Evolutionary conservation across 2,329 filamentous ascomycete species (phyloP).

Genomic region (Aspergillus clavatus): DNA sequence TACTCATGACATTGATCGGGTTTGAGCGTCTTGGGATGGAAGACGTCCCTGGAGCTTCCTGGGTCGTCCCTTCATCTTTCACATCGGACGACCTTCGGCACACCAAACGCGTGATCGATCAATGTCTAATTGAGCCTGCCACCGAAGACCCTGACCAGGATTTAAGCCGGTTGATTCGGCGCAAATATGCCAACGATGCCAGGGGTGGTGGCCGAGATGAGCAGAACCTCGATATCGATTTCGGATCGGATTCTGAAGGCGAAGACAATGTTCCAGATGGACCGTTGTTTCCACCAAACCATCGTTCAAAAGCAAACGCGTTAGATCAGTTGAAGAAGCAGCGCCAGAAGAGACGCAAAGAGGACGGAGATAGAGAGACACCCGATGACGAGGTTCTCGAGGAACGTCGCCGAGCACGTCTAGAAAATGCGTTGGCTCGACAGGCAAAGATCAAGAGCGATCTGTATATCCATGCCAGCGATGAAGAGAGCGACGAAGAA

Average conservation of each 20-base stretch:
- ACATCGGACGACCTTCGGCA: conserved; percentile 63
- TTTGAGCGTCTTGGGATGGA: conserved; percentile 62
- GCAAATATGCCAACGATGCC: conserved; percentile 52
- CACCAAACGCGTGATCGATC: conserved; percentile 66
- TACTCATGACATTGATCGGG: conserved; percentile 73
- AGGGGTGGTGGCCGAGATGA: conserved; percentile 27
- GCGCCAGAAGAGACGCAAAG: conserved; percentile 48
- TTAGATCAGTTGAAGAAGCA: conserved; percentile 57
- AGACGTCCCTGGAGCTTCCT: conserved; percentile 69
- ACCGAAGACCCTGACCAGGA: conserved; percentile 69
- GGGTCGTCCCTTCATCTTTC: conserved; percentile 68
- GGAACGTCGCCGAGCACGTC: conserved; percentile 57
- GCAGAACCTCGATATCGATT: conserved; percentile 49
- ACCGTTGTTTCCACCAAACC: conserved; percentile 60
- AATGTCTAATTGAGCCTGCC: conserved; percentile 72
- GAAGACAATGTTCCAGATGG: conserved; percentile 55
- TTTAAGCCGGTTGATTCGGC: conserved; percentile 73
- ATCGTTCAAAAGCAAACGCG: conserved; percentile 47
- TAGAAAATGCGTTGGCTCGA: conserved; percentile 70
- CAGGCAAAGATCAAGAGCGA: conserved; percentile 76
- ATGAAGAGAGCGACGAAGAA: conserved; percentile 83
- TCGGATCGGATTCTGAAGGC: conserved; percentile 66
- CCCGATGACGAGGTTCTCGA: conserved; percentile 59
- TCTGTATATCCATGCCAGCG: conserved; percentile 73
- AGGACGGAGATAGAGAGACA: conserved; percentile 43